Percentiles rank a stretch among this genome's conserved stretches.
Conservation (phyloP, 2,329 filamentous ascomycete genomes). For the Trichoderma sp. region DNA sequence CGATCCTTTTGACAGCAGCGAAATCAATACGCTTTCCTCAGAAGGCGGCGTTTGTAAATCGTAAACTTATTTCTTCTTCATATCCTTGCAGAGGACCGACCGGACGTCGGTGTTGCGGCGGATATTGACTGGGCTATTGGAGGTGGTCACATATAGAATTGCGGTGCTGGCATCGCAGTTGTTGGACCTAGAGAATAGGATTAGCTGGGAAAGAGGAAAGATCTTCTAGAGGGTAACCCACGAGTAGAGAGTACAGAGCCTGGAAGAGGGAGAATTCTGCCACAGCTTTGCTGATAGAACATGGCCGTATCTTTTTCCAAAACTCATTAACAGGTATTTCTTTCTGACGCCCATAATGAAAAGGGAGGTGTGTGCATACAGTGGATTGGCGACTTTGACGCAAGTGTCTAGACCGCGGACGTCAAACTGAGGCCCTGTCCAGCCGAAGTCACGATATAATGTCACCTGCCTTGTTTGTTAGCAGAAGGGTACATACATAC, state of each 20-base stretch:
- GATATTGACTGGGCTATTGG: constrained; percentile 12
- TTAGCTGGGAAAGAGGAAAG: not conserved
- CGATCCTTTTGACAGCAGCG: no score
- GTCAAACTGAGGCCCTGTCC: constrained; percentile 7
- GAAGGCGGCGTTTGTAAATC: no score
- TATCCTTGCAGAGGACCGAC: not conserved
- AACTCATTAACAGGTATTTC: no score
- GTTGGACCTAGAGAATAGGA: not conserved
- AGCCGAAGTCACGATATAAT: not conserved
- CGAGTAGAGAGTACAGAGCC: constrained; percentile 10
- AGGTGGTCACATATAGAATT: not conserved
- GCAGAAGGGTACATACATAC: not conserved
- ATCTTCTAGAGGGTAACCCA: not conserved
- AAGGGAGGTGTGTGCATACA: not conserved
- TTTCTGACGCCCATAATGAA: no score
- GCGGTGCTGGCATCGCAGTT: not conserved
- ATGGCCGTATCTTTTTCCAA: not conserved
- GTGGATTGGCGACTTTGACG: constrained; percentile 1
- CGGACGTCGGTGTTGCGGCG: constrained; percentile 1
- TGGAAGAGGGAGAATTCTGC: not conserved
- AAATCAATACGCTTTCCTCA: no score
- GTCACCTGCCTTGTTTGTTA: not conserved
- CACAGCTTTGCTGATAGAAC: not conserved
- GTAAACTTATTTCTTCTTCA: not conserved
- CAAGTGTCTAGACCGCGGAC: not conserved